Base-by-base conservation (phyloP, 1,284 basidiomycete genomes). In the Pholiota adiposa region DNA sequence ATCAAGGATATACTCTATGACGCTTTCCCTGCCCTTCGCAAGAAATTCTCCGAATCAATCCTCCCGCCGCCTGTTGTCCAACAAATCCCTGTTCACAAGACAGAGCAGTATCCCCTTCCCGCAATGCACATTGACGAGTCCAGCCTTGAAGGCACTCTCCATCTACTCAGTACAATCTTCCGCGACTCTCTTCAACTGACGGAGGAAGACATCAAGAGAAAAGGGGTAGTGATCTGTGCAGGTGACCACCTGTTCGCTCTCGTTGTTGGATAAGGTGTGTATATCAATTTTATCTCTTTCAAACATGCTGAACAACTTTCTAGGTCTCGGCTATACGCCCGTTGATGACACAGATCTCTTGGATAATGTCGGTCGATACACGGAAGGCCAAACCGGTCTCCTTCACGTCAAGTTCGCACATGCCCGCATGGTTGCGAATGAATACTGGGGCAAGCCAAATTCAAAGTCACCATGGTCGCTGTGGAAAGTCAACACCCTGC, bases 391-490 rank as follows among this genome's bases (percentile, higher is more conserved):
- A 38, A 44, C 52, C 12, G 63, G 65, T 5, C 54, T 64, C 4
- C 50, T 66, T 11, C 65, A 66, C 29, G 49, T 56, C 27, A 66
- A 66, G 38, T 41, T 66, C 12, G 33, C 65, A 1, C 27, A 46
- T 9, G 46, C 53, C 11, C 63, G 58, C 0, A 56, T 56, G 48
- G 29, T 60, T 11, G 61, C 51, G 1, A 67, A 67, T 44, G 59
- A 67, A 50, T 54, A 46, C 29, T 66, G 65, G 65, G 65, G 65
- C 18, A 53, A 48, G 16, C 56, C 65, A 31, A 66, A 66, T 21
- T 9, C 50, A 3, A 61, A 62, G 29, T 49, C 57, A 2, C 62
- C 62, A 14, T 66, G 62, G 64, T 63, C 62, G 0, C 50, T 66
- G 8, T 66, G 64, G 62, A 56, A 56, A 16, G 38, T 66, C 14